A percentile compares a stretch with the other conserved stretches of the same genome.
Conservation (phyloP, 345 rosid species). For the Salix dunnii region DNA sequence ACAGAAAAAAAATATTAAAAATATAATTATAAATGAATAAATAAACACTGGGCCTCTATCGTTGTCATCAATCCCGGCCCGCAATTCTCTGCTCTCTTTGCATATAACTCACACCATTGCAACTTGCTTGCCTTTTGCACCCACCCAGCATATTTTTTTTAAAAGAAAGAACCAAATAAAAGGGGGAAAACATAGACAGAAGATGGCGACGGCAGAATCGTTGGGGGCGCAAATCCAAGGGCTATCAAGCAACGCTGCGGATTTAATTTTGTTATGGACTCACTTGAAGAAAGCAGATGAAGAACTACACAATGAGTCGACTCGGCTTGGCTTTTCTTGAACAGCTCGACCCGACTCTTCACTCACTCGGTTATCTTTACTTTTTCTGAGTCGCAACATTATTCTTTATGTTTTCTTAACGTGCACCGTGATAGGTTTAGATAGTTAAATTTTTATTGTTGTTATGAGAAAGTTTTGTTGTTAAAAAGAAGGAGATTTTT, state of each 20-base stretch:
- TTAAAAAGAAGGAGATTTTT: no score
- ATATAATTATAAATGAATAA: no score
- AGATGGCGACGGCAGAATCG: conserved; percentile 16
- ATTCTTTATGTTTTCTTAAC: not conserved
- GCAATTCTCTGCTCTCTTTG: no score
- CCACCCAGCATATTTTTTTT: not conserved
- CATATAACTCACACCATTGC: no score
- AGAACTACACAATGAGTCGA: conserved; percentile 13
- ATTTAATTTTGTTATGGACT: conserved; percentile 12
- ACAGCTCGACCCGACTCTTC: conserved; percentile 29
- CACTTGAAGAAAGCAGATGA: conserved; percentile 24
- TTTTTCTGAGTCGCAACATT: conserved; percentile 6
- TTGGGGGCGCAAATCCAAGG: conserved; percentile 32
- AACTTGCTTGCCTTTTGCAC: no score
- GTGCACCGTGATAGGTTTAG: not conserved
- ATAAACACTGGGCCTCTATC: no score
- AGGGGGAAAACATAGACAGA: not conserved
- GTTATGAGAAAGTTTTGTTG: no score
- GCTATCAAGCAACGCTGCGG: conserved; percentile 15
- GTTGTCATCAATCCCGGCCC: no score
- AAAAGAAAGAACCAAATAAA: not conserved
- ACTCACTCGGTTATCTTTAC: conserved; percentile 33
- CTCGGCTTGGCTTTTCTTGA: conserved; percentile 23
- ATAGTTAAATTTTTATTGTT: not conserved
- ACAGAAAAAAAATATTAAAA: no score